phyloP scores from a whole-genome alignment of 371 early-diverging fungal genomes.

The Dinochytrium kinnereticum region DNA sequence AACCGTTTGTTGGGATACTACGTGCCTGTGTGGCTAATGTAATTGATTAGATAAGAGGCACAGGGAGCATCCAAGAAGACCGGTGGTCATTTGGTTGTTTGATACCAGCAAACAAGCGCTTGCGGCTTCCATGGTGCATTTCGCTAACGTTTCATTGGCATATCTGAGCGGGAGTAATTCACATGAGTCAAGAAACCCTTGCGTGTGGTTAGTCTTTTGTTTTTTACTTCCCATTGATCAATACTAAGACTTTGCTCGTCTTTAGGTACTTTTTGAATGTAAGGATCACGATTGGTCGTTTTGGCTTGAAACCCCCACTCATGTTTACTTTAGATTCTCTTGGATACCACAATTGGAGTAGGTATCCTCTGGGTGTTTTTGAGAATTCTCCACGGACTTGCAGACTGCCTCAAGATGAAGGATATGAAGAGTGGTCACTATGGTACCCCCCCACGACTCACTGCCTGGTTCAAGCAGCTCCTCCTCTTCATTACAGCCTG shows the following conservation, averaged over 20 bases:
- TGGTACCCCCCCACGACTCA: slow-evolving; percentile 46
- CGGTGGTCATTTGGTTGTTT: slow-evolving; percentile 39
- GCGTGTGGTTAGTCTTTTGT: slow-evolving; percentile 37
- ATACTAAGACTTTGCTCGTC: background rate
- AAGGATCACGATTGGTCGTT: background rate
- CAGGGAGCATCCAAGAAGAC: slow-evolving; percentile 33
- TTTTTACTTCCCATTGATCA: background rate
- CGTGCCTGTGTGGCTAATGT: too few relatives aligned
- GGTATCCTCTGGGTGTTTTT: slow-evolving; percentile 47
- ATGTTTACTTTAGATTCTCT: slow-evolving; percentile 28
- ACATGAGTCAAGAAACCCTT: slow-evolving; percentile 39
- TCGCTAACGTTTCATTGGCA: slow-evolving; percentile 41
- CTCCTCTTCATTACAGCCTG: slow-evolving; percentile 44
- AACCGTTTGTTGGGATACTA: too few relatives aligned
- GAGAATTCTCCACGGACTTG: slow-evolving; percentile 28
- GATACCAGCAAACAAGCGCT: slow-evolving; percentile 52
- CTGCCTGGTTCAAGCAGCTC: slow-evolving; percentile 46
- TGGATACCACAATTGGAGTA: slow-evolving; percentile 53
- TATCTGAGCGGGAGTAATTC: slow-evolving; percentile 25
- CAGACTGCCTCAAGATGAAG: slow-evolving; percentile 23
- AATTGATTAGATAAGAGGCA: slow-evolving; percentile 26
- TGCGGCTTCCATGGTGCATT: slow-evolving; percentile 46
- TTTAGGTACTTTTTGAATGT: slow-evolving; percentile 48
- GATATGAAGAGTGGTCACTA: slow-evolving; percentile 46
- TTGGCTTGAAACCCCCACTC: background rate